Conservation (phyloP, 1,139 yeast genomes). For the Debaryomycetaceae sp. region DNA sequence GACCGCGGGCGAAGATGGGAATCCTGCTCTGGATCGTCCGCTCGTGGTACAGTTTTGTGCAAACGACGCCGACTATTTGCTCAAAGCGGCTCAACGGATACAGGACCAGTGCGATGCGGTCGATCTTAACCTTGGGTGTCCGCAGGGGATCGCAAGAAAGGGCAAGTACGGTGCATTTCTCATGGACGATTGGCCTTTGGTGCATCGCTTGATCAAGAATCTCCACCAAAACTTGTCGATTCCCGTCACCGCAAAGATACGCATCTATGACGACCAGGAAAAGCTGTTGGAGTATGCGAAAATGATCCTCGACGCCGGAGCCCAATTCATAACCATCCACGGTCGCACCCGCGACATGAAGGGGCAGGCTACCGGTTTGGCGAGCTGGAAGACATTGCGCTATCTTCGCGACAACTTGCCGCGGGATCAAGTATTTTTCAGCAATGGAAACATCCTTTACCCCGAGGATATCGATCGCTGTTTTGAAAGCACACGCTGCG, state of each 20-base stretch:
- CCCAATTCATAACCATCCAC: slow-evolving; percentile 89
- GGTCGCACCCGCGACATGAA: slow-evolving; percentile 97
- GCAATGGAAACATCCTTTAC: slow-evolving; percentile 86
- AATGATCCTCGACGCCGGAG: slow-evolving; percentile 90
- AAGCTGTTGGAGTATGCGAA: slow-evolving; percentile 81
- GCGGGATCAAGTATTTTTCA: slow-evolving; percentile 73
- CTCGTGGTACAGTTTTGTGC: slow-evolving; percentile 92
- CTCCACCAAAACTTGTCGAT: slow-evolving; percentile 64
- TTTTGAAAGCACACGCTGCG: slow-evolving; percentile 51
- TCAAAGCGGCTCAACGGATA: slow-evolving; percentile 74
- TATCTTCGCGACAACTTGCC: slow-evolving; percentile 76
- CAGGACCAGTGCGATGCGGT: slow-evolving; percentile 89
- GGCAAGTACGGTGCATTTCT: slow-evolving; percentile 94
- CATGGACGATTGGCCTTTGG: slow-evolving; percentile 94
- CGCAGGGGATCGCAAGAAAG: slow-evolving; percentile 91
- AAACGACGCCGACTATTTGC: slow-evolving; percentile 75
- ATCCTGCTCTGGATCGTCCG: slow-evolving; percentile 57
- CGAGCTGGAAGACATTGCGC: slow-evolving; percentile 78
- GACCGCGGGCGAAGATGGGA: slow-evolving; percentile 60
- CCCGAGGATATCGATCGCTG: slow-evolving; percentile 73
- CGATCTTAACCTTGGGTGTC: slow-evolving; percentile 92
- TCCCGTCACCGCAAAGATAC: slow-evolving; percentile 93
- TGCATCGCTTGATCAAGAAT: slow-evolving; percentile 57
- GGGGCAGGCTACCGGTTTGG: slow-evolving; percentile 91
- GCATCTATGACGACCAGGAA: slow-evolving; percentile 79